Evolutionary conservation across 78 protist species (phyloP).

Genomic region (Goniomonas avonlea): DNA sequence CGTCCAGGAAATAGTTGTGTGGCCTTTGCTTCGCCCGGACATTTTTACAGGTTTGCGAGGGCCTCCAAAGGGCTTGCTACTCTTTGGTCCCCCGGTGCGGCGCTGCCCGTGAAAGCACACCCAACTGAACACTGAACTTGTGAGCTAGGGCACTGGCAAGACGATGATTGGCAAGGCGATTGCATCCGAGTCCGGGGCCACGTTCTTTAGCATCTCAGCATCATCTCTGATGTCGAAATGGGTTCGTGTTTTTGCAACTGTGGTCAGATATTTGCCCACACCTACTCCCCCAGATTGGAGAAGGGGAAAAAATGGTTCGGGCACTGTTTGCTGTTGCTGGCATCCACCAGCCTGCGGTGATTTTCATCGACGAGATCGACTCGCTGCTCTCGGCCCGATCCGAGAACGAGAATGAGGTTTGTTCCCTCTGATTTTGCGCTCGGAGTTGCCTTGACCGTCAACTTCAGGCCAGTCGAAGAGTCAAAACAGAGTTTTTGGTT

Average conservation of each 20-base stretch:
- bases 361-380: slow-evolving; percentile 81
- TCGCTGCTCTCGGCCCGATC: slow-evolving; percentile 35
- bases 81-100: slow-evolving; percentile 58
- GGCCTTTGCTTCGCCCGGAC: slow-evolving; percentile 55
- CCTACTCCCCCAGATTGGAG: slow-evolving; percentile 41
- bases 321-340: slow-evolving; percentile 55
- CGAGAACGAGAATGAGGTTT: slow-evolving; percentile 20
- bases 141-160: slow-evolving; percentile 34
- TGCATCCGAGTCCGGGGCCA: slow-evolving; percentile 35
- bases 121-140: no score
- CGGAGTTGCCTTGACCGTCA: slow-evolving; percentile 13
- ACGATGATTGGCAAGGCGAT: slow-evolving; percentile 50
- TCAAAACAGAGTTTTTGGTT: slow-evolving; percentile 66
- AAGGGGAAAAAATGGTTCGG: slow-evolving; percentile 48
- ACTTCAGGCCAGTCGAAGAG: slow-evolving; percentile 35
- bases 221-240: slow-evolving; percentile 49
- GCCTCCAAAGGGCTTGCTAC: slow-evolving; percentile 45
- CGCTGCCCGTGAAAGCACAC: no score
- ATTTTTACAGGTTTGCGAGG: slow-evolving; percentile 41
- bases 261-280: neutral
- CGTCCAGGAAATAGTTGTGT: slow-evolving; percentile 32
- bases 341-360: slow-evolving; percentile 27
- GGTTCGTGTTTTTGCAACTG: slow-evolving; percentile 10
- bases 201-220: slow-evolving; percentile 55
- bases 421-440: neutral